Evolutionary conservation across 495 filamentous ascomycete genomes (phyloP).

Genomic region (Xanthoparmelia taractica): DNA sequence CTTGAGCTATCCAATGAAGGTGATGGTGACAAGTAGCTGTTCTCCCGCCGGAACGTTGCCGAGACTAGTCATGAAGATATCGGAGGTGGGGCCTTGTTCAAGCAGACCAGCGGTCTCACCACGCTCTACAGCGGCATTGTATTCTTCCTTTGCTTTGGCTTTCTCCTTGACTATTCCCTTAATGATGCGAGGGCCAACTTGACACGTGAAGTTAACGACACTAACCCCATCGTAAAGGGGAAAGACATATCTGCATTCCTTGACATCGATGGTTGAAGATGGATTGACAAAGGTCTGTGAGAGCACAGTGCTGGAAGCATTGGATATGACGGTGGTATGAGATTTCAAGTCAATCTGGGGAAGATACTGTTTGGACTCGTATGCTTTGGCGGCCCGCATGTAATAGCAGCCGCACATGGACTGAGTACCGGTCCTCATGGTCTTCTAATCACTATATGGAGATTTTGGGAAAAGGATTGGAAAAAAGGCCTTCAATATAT

Average conservation of each 20-base stretch:
- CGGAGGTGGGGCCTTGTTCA: conserved; percentile 50
- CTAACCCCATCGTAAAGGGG: conserved; percentile 61
- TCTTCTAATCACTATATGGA: background rate
- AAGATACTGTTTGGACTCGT: conserved; percentile 35
- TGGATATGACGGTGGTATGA: conserved; percentile 47
- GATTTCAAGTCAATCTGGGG: conserved; percentile 46
- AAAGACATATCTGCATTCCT: conserved; percentile 54
- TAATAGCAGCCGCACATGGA: conserved; percentile 19
- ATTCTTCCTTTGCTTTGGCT: conserved; percentile 45
- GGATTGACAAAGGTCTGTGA: conserved; percentile 57
- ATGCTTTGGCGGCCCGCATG: background rate
- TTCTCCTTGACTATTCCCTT: conserved; percentile 55
- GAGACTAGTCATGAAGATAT: conserved; percentile 57
- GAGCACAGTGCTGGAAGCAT: conserved; percentile 49
- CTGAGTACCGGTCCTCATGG: conserved; percentile 4
- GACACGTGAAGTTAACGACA: conserved; percentile 54
- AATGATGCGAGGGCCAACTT: conserved; percentile 43
- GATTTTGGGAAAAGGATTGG: background rate
- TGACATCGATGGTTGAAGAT: conserved; percentile 34
- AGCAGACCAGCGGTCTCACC: conserved; percentile 56
- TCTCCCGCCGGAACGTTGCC: conserved; percentile 53
- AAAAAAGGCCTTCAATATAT: too few species aligned
- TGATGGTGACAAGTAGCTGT: conserved; percentile 49
- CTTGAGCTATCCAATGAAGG: conserved; percentile 60
- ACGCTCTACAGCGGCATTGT: conserved; percentile 44